phyloP scores from a whole-genome alignment of 331 rosid species.

The Rhamnella rubrinervis region DNA sequence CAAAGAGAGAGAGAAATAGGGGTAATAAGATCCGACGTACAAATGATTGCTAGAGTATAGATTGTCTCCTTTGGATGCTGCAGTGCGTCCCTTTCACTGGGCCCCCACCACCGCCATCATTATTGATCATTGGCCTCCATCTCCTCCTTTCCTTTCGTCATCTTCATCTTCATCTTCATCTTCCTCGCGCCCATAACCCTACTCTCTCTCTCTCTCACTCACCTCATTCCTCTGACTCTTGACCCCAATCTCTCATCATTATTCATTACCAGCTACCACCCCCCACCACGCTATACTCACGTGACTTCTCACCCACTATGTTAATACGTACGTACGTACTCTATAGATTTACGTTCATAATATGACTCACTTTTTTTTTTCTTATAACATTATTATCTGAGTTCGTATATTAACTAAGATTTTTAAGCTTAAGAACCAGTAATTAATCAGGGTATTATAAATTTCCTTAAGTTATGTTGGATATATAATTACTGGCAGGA shows the following conservation, averaged over 20 bases:
- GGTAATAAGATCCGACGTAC: slow-evolving; percentile 36
- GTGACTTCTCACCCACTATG: slow-evolving; percentile 27
- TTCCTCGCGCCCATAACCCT: slow-evolving; percentile 34
- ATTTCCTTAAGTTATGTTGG: too few relatives aligned
- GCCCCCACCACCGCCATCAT: slow-evolving; percentile 30
- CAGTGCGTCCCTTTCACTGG: slow-evolving; percentile 25
- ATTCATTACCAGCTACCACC: neutral
- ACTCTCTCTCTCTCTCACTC: neutral
- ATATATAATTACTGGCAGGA: too few relatives aligned
- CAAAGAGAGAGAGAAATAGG: neutral
- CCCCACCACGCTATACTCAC: slow-evolving; percentile 48
- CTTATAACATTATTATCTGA: too few relatives aligned
- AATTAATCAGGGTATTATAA: too few relatives aligned
- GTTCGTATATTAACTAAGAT: too few relatives aligned
- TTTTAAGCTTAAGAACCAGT: too few relatives aligned
- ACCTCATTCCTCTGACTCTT: slow-evolving; percentile 35
- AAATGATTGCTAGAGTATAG: slow-evolving; percentile 54
- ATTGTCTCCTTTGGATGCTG: slow-evolving; percentile 43
- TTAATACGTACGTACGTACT: too few relatives aligned
- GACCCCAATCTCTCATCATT: slow-evolving; percentile 29
- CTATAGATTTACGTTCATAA: too few relatives aligned
- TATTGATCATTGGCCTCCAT: slow-evolving; percentile 11
- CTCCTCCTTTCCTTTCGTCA: neutral
- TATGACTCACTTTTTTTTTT: too few relatives aligned
- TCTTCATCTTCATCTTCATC: neutral